Percentiles rank a stretch among this genome's conserved stretches.
Conservation (phyloP, 805 yeast species). For the Wickerhamiella alocasiicola region DNA sequence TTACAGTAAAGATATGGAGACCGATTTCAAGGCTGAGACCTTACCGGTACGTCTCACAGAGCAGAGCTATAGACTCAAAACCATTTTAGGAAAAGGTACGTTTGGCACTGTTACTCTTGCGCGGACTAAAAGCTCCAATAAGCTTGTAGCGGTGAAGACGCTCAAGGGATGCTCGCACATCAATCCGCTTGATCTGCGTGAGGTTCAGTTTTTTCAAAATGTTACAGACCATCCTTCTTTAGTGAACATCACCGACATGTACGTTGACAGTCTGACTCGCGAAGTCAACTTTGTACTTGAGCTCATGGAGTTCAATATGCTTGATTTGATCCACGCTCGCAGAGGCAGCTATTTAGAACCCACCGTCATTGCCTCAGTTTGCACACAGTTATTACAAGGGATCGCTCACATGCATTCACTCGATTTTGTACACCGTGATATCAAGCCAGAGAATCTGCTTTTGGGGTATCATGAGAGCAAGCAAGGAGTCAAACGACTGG, state of each 20-base stretch:
- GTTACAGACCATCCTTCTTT: conserved; percentile 61
- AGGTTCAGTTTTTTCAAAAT: conserved; percentile 29
- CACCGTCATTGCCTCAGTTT: conserved; percentile 35
- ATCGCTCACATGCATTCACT: conserved; percentile 66
- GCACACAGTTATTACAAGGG: conserved; percentile 63
- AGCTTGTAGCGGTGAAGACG: conserved; percentile 64
- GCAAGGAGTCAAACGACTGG: conserved; percentile 27
- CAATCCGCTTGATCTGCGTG: conserved; percentile 37
- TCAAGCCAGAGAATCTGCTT: conserved; percentile 87
- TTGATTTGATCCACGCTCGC: conserved; percentile 60
- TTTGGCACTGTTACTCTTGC: conserved; percentile 26
- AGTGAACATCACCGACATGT: conserved; percentile 66
- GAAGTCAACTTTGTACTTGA: conserved; percentile 81
- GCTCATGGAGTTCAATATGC: conserved; percentile 67
- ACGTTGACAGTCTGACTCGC: conserved; percentile 48
- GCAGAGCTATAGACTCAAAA: conserved; percentile 3
- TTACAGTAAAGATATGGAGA: too few species aligned
- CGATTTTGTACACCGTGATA: conserved; percentile 72
- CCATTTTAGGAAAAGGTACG: conserved; percentile 19
- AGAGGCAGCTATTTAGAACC: conserved; percentile 41
- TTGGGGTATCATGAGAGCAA: conserved; percentile 44
- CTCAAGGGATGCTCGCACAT: conserved; percentile 46
- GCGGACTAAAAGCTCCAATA: conserved; percentile 16
- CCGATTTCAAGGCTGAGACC: too few species aligned
- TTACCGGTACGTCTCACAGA: background rate